A percentile compares a stretch with the other conserved stretches of the same genome.
Conservation (phyloP, 2,329 filamentous ascomycete genomes). For the Fusarium tjaetaba region DNA sequence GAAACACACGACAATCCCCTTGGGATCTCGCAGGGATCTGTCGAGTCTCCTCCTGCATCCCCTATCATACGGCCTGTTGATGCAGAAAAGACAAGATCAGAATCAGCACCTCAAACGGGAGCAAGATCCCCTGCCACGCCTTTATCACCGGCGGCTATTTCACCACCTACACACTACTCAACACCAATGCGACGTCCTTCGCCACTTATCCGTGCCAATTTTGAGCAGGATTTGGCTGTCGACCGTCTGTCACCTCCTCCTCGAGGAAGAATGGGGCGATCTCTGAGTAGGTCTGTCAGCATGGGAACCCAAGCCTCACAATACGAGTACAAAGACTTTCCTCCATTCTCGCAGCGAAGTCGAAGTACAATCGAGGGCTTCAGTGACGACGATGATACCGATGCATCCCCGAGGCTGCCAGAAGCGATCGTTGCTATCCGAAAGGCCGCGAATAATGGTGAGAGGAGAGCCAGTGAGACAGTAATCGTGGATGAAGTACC, state of each 20-base stretch:
- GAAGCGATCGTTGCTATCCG: slow-evolving; percentile 48
- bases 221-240: slow-evolving; percentile 53
- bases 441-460: slow-evolving; percentile 35
- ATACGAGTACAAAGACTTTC: slow-evolving; percentile 49
- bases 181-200: slow-evolving; percentile 46
- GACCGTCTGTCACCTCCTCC: slow-evolving; percentile 51
- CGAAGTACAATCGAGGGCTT: slow-evolving; percentile 43
- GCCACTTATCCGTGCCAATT: slow-evolving; percentile 48
- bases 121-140: slow-evolving; percentile 37
- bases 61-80: slow-evolving; percentile 48
- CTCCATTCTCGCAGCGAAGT: slow-evolving; percentile 50
- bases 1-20: slow-evolving; percentile 46
- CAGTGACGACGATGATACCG: slow-evolving; percentile 43
- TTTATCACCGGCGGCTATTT: slow-evolving; percentile 38
- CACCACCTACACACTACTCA: slow-evolving; percentile 45
- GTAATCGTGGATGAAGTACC: slow-evolving; percentile 45
- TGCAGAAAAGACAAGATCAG: slow-evolving; percentile 33
- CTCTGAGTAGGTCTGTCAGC: slow-evolving; percentile 50
- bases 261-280: slow-evolving; percentile 43
- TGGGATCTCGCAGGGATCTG: slow-evolving; percentile 45
- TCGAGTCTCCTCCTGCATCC: slow-evolving; percentile 43
- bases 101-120: slow-evolving; percentile 42
- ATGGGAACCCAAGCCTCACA: slow-evolving; percentile 46
- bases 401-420: slow-evolving; percentile 47
- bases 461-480: slow-evolving; percentile 40